Base-by-base conservation (phyloP, 345 rosid genomes). In the Clausena lansium region DNA sequence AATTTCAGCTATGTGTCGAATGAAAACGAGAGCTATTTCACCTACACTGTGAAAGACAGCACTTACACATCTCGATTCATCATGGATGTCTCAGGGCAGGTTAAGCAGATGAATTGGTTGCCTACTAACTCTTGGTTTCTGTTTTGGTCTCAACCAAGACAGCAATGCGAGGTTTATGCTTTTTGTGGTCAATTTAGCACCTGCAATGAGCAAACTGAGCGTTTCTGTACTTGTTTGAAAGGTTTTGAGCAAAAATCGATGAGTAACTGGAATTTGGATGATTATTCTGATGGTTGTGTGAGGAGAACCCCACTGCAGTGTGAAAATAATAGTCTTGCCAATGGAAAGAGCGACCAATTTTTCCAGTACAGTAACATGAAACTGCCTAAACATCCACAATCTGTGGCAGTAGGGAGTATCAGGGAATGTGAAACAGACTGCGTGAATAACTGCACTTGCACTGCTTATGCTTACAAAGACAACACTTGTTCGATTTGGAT, bases 161-260 rank as follows among this genome's bases (percentile, higher is more conserved):
- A 81, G 70, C 94, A 85, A 50, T 93, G 98, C 19, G 80, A 91
- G 52, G 98, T 95, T 30, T 81, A 90, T 59, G 86, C 82, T 10
- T 90, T 70, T 45, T 95, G 98, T 78, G 97, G 98, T 38, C 78
- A 90, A 38, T 91, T 86, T 68, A 93, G 95, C 52, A 79, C 72
- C 71, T 93, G 98, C 79, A 83, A 45, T 5, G 89, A 79, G 14
- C 77, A 76, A 1, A 79, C 83, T 14, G 59, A 79, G 78, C 87
- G 86, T 57, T 88, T 75, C 84, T 92, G 97, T 32, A 30, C 22
- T 5, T 93, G 97, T 64, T 66, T 84, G 85, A 67, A 13, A 0
- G 91, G 95, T 24, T 95, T 93, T 81, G 70, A 54, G 17, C 86
- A 85, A 0, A 15, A 28, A 32, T 85, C 84, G 0, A 67, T 3